phyloP scores from a whole-genome alignment of 2,329 filamentous ascomycete genomes.

The Incumbomyces lentus region DNA sequence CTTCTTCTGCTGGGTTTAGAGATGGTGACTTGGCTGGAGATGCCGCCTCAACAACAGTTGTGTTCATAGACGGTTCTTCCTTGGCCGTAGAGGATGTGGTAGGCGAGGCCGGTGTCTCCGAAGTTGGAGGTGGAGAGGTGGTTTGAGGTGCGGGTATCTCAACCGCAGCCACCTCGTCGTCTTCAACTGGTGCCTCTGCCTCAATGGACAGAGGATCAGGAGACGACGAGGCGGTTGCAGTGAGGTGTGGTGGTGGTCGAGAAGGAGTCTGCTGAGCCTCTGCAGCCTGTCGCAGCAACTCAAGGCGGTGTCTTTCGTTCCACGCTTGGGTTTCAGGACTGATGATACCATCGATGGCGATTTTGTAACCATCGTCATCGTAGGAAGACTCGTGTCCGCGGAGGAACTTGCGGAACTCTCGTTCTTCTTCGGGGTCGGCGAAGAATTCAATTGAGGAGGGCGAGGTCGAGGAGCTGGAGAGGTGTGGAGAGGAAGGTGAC shows the following conservation, averaged over 20 bases:
- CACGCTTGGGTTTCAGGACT: conserved; percentile 2
- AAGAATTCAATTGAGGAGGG: neutral
- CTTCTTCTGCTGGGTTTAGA: too few relatives aligned
- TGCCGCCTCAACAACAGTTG: too few relatives aligned
- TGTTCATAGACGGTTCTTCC: neutral
- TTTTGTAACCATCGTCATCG: conserved; percentile 2
- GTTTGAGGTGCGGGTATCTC: neutral
- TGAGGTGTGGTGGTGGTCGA: neutral
- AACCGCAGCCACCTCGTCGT: neutral
- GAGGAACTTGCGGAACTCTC: neutral
- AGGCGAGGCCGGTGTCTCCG: too few relatives aligned
- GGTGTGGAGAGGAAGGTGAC: neutral
- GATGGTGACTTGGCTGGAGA: too few relatives aligned
- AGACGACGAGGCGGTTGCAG: neutral
- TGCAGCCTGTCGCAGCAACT: neutral
- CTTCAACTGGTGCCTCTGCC: too few relatives aligned
- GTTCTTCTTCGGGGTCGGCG: neutral
- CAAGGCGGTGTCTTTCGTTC: neutral
- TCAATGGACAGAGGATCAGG: neutral
- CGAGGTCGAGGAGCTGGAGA: neutral
- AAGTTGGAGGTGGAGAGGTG: too few relatives aligned
- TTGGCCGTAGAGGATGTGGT: neutral
- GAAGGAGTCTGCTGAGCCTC: neutral
- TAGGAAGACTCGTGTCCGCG: neutral
- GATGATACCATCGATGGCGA: neutral